A percentile compares a stretch with the other conserved stretches of the same genome.
phyloP scores from a whole-genome alignment of 2,329 filamentous ascomycete genomes.

The Bipolaris gigantea region DNA sequence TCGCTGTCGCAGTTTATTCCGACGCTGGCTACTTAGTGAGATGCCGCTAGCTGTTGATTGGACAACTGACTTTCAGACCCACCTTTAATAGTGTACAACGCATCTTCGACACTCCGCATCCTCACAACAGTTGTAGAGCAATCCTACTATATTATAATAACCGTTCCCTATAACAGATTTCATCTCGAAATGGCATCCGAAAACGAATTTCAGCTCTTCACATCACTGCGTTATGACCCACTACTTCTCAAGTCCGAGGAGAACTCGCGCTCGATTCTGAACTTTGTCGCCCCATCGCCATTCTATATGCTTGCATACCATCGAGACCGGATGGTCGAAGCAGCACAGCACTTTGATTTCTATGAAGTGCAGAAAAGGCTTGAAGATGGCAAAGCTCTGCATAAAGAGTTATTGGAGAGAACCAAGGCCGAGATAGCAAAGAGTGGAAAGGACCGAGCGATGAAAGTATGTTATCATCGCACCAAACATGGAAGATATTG shows the following conservation, averaged over 20 bases:
- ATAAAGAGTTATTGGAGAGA: conserved; percentile 36
- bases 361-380: conserved; percentile 38
- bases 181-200: conserved; percentile 21
- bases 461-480: conserved; percentile 26
- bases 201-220: conserved; percentile 43
- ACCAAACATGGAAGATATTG: neutral
- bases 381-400: conserved; percentile 39
- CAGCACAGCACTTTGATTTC: conserved; percentile 56
- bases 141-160: neutral
- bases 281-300: conserved; percentile 58
- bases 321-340: conserved; percentile 72
- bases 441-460: conserved; percentile 26
- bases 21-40: neutral
- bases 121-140: neutral
- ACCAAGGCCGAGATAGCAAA: conserved; percentile 34
- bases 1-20: too few relatives aligned
- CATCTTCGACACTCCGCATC: neutral
- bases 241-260: conserved; percentile 38
- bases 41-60: neutral
- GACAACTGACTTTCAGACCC: neutral
- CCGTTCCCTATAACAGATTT: neutral
- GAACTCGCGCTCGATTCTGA: conserved; percentile 53
- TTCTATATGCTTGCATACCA: conserved; percentile 83
- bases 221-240: conserved; percentile 45
- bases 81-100: neutral